Evolutionary conservation across 208 protist genomes (phyloP).

Genomic region (Trypanosoma brucei): DNA sequence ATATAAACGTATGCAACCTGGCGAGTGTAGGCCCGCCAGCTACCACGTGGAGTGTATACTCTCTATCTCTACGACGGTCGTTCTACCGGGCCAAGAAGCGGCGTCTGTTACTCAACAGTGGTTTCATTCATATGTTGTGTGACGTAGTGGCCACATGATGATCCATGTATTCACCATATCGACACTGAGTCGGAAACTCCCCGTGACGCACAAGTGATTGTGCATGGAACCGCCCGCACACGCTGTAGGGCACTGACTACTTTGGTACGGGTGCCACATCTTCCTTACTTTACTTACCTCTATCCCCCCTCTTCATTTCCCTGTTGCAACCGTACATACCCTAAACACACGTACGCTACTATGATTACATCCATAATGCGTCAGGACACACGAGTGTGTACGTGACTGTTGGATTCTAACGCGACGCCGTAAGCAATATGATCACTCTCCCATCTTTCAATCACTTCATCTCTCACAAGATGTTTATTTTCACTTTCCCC

Average conservation of each 20-base stretch:
- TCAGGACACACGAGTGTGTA: constrained; percentile 23
- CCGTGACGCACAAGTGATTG: constrained; percentile 23
- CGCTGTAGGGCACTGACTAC: constrained; percentile 5
- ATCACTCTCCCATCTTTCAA: not conserved
- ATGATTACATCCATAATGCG: constrained; percentile 25
- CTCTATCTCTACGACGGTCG: constrained; percentile 33
- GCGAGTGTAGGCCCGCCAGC: constrained; percentile 23
- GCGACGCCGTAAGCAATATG: constrained; percentile 51
- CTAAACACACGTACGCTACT: not conserved
- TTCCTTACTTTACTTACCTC: not conserved
- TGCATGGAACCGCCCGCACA: constrained; percentile 19
- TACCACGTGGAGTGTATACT: constrained; percentile 37
- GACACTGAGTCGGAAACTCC: constrained; percentile 26
- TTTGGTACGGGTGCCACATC: not conserved
- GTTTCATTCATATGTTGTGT: not conserved
- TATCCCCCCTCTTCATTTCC: not conserved
- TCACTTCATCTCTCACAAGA: not conserved
- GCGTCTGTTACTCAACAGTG: not conserved
- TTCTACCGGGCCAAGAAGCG: constrained; percentile 34
- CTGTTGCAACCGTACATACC: not conserved
- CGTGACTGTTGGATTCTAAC: constrained; percentile 38
- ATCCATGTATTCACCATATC: constrained; percentile 31
- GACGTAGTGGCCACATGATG: constrained; percentile 9
- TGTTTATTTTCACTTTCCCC: constrained; percentile 21
- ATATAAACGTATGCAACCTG: too few relatives aligned